These are phyloP conservation scores for Ascochyta lentis DNA, from an alignment of 2,329 filamentous ascomycete species.

Conservation along the genomic window DNA sequence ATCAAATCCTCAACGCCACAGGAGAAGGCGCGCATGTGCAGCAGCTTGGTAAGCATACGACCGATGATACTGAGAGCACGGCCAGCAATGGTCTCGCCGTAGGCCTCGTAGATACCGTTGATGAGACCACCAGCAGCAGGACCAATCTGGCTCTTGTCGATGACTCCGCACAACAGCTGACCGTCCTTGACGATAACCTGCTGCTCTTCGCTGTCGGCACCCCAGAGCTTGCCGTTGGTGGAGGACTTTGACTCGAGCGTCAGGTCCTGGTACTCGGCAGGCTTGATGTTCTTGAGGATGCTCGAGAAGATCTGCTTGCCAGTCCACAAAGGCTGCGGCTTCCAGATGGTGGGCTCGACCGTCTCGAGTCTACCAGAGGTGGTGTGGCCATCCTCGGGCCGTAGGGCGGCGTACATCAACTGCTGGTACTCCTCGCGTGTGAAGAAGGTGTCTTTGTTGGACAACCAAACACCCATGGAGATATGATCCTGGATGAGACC, in stretches of 20 bases:
- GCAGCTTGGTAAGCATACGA: conserved; percentile 83
- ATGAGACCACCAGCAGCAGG: conserved; percentile 85
- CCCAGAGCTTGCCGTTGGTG: conserved; percentile 82
- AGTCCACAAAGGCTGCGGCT: conserved; percentile 85
- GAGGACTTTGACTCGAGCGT: conserved; percentile 81
- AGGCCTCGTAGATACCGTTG: conserved; percentile 91
- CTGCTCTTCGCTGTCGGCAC: conserved; percentile 74
- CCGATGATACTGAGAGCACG: conserved; percentile 89
- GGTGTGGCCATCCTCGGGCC: conserved; percentile 90
- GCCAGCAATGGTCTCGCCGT: conserved; percentile 85
- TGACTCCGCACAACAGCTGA: conserved; percentile 85
- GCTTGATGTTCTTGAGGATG: conserved; percentile 89
- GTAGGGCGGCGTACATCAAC: conserved; percentile 86
- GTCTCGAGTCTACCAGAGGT: conserved; percentile 81
- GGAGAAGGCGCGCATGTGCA: conserved; percentile 94
- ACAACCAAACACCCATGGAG: conserved; percentile 89
- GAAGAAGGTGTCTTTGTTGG: conserved; percentile 91
- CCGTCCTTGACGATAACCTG: conserved; percentile 83
- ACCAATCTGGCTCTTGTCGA: conserved; percentile 95
- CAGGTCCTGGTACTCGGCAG: conserved; percentile 75
- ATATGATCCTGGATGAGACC: conserved; percentile 99
- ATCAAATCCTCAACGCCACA: conserved; percentile 97
- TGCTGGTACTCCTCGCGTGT: conserved; percentile 88
- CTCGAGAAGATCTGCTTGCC: conserved; percentile 96
- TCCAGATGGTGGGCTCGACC: conserved; percentile 80